Evolutionary conservation across 2,329 filamentous ascomycete species (phyloP), one percentile per base, ranked within the genome.

Genomic region (Hypoxylon sp.): DNA sequence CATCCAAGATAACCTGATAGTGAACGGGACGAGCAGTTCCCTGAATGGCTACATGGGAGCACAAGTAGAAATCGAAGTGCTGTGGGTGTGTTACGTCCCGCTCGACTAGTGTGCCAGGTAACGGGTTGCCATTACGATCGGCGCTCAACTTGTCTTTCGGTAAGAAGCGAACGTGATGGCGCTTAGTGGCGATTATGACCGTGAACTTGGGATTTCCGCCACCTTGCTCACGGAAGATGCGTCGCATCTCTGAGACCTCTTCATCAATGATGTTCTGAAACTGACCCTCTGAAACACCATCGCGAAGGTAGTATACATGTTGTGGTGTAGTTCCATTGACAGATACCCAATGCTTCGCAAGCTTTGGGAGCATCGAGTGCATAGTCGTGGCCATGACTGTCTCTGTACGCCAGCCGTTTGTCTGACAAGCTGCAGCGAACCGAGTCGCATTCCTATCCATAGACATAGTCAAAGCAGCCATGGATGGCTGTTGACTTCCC

Each of bases 111-210:
- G 93, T 97, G 2, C 96, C 97, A 0, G 95, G 95, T 0, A 95
- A 79, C 0, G 94, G 87, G 75, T 98, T 99, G 36, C 85, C 87
- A 71, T 97, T 97, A 52, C 85, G 85, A 76, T 99, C 96, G 0
- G 76, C 85, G 11, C 83, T 80, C 2, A 64, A 67, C 9, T 72
- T 77, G 63, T 87, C 84, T 17, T 78, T 80, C 0, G 82, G 79
- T 51, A 98, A 98, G 78, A 97, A 94, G 14, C 96, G 92, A 58
- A 97, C 90, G 75, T 98, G 95, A 73, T 99, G 96, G 2, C 96
- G 91, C 85, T 99, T 99, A 1, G 93, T 94, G 0, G 93, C 94
- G 49, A 98, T 87, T 43, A 97, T 88, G 10, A 97, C 93, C 0
- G 94, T 94, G 75, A 98, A 90, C 77, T 92, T 92, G 2, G 92